Evolutionary conservation across 164 flowering plant species (phyloP).

Genomic region (Kalanchoe fedtschenkoi): DNA sequence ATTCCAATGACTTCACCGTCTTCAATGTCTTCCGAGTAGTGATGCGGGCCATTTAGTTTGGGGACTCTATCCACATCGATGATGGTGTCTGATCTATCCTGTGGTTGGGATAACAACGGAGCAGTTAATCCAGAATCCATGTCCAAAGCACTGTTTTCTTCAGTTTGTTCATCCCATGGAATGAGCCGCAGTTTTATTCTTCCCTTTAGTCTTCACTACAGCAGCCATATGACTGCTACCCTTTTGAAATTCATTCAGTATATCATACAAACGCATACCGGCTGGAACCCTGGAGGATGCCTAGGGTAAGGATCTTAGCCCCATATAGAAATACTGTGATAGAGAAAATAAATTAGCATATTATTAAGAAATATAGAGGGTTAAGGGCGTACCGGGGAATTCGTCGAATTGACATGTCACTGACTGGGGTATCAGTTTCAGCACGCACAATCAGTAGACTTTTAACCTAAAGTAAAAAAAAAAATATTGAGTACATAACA

Average conservation of each 20-base stretch:
- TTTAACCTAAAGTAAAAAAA: slow-evolving; percentile 60
- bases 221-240: slow-evolving; percentile 99
- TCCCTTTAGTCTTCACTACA: slow-evolving; percentile 70
- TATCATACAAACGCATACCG: slow-evolving; percentile 96
- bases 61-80: slow-evolving; percentile 53
- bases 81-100: slow-evolving; percentile 29
- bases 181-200: slow-evolving; percentile 24
- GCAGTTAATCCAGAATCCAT: slow-evolving; percentile 37
- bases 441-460: slow-evolving; percentile 93
- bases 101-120: slow-evolving; percentile 41
- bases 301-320: neutral
- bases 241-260: slow-evolving; percentile 90
- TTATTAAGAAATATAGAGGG: too few species aligned
- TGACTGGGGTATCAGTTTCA: slow-evolving; percentile 97
- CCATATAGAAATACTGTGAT: neutral
- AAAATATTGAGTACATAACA: neutral
- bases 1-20: slow-evolving; percentile 94
- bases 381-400: slow-evolving; percentile 63
- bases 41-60: slow-evolving; percentile 23
- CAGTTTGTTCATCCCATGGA: slow-evolving; percentile 26
- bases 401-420: slow-evolving; percentile 94
- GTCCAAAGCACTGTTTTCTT: slow-evolving; percentile 16
- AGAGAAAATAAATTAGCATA: neutral
- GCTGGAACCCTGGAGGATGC: slow-evolving; percentile 68
- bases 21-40: slow-evolving; percentile 51